Percentiles rank a stretch among this genome's conserved stretches.
Evolutionary conservation across 805 yeast species (phyloP).

Genomic region (Kluyveromyces aestuarii): DNA sequence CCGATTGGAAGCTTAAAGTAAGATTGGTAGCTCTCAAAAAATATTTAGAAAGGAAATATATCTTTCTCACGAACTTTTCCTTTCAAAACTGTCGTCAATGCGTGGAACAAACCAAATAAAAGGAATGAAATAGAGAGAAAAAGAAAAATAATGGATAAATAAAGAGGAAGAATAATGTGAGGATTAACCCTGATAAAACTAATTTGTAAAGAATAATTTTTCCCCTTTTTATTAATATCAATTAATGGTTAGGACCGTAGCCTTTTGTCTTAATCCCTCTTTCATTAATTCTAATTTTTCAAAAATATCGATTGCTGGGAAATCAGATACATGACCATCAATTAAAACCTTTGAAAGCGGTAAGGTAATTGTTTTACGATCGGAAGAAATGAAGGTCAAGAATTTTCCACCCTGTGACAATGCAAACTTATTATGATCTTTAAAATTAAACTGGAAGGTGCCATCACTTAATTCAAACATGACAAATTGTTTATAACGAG

Average conservation of each 20-base stretch:
- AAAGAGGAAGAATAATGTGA: background rate
- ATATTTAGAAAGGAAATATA: background rate
- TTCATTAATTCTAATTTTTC: slow-evolving; percentile 50
- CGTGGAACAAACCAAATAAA: background rate
- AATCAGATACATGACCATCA: slow-evolving; percentile 39
- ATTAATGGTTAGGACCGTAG: slow-evolving; percentile 22
- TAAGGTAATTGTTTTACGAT: slow-evolving; percentile 59
- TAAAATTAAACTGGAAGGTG: slow-evolving; percentile 87
- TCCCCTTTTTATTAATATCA: slow-evolving; percentile 4
- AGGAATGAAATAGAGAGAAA: too few species aligned
- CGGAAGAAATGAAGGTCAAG: slow-evolving; percentile 75
- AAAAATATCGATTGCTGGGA: slow-evolving; percentile 35
- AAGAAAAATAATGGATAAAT: too few species aligned
- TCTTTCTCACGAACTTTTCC: background rate
- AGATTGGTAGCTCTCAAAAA: background rate
- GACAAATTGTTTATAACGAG: slow-evolving; percentile 69
- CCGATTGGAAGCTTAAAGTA: background rate
- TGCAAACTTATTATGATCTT: slow-evolving; percentile 87
- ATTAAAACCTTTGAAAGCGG: slow-evolving; percentile 42
- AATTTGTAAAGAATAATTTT: too few species aligned
- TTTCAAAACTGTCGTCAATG: background rate
- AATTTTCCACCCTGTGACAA: slow-evolving; percentile 66
- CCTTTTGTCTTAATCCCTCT: slow-evolving; percentile 45
- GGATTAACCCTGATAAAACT: too few species aligned
- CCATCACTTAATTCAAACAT: slow-evolving; percentile 94